A percentile compares a stretch with the other conserved stretches of the same genome.
phyloP scores from a whole-genome alignment of 164 flowering plant genomes.

The Vitis labrusca region DNA sequence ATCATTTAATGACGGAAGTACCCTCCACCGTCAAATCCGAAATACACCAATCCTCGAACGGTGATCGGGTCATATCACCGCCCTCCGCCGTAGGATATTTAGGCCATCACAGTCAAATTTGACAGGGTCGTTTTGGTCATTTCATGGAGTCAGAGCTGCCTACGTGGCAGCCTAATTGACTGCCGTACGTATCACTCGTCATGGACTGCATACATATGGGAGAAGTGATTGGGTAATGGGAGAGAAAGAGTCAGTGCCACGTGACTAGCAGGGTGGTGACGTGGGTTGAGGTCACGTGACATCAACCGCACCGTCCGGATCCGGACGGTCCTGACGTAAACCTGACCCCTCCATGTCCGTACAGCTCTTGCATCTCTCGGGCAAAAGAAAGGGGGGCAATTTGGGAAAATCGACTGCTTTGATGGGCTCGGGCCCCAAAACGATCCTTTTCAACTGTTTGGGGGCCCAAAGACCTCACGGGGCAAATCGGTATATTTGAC shows the following conservation, averaged over 20 bases:
- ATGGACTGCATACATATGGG: neutral
- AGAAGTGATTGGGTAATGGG: neutral
- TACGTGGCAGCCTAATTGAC: neutral
- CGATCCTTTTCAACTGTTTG: no score
- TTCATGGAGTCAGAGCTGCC: neutral
- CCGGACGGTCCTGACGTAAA: neutral
- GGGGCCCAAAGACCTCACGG: no score
- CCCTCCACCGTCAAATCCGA: constrained; percentile 16
- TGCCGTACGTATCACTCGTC: neutral
- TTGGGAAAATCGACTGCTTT: no score
- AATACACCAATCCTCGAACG: constrained; percentile 5
- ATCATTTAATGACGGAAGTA: constrained; percentile 3
- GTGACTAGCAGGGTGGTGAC: constrained; percentile 9
- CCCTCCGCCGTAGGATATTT: neutral
- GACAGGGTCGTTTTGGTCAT: constrained; percentile 19
- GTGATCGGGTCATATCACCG: neutral
- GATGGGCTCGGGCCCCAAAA: no score
- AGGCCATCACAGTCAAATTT: neutral
- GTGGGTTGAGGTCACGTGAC: constrained; percentile 17
- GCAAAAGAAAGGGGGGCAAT: no score
- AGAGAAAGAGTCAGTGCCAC: constrained; percentile 4
- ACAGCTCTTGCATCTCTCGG: no score
- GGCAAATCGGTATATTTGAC: no score
- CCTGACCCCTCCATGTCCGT: no score
- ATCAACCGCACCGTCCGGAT: constrained; percentile 11